Evolutionary conservation across 257 asterid species (phyloP), one percentile per base, ranked within the genome.

Genomic region (Forsythia viridissima): DNA sequence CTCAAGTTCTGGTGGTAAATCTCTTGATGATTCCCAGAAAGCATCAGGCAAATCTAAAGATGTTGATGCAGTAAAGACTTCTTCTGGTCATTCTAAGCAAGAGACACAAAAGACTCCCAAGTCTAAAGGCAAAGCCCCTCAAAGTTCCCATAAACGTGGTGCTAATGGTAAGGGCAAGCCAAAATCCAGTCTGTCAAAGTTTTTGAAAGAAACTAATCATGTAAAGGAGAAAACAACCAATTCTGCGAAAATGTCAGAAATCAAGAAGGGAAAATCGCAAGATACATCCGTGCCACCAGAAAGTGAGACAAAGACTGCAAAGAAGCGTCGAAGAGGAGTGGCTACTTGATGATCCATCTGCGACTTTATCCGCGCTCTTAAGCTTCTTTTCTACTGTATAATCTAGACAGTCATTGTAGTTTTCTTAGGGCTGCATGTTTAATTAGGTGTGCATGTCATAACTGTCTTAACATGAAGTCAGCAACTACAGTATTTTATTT

Each of bases 131-230:
- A 91, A 85, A 78, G 30, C 12, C 37, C 39, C 70, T 34, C 16
- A 7, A 24, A 30, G 38, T 57, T 6, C 11, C 70, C 16, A 63
- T 8, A 30, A 15, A 0, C 5, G 4, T 63, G 39, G 70, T 24
- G 38, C 36, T 61, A 63, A 63, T 30, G 70, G 39, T 30, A 63
- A 63, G 18, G 70, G 77, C 43, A 80, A 82, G 87, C 37, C 81
- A 34, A 89, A 90, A 79, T 79, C 90, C 63, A 80, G 90, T 78
- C 80, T 85, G 38, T 85, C 97, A 10, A 92, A 89, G 92, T 84
- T 72, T 77, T n/a, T 59, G 67, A 92, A 89, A 83, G 93, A 84
- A 72, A 44, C 85, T 65, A 91, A 81, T 12, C 80, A 21, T 40
- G 46, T 41, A 63, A 88, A 85, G 89, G 94, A 84, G 55, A 90